Base-by-base conservation (phyloP, 306 rosid genomes). In the Cucurbita pepo region DNA sequence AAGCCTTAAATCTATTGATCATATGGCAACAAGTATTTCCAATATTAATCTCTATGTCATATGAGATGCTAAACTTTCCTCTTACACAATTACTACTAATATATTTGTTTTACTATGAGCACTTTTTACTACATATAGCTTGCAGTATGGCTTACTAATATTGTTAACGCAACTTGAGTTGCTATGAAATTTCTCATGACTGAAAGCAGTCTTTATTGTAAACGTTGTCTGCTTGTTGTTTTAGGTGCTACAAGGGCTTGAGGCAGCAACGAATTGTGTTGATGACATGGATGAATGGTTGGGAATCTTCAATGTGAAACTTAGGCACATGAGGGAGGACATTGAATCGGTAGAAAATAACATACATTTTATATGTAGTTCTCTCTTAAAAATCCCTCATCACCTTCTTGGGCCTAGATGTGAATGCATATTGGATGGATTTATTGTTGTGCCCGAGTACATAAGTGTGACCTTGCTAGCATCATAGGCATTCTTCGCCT, bases 241-340 rank as follows among this genome's bases (percentile, higher is more conserved):
- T 37, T 45, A 94, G 99, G 99, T 94, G 71, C 79, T 89, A 79
- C 81, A 78, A 11, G 99, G 99, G 73, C 88, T 94, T 55, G 97
- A 94, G 63, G 83, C 88, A 52, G 97, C 92, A 63, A 62, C 95
- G 53, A 81, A 73, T 83, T 88, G 99, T 81, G 91, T 89, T 58
- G 99, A 94, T 60, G 99, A 94, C 82, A 82, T 94, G 92, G 96
- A 85, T 45, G 96, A 94, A 82, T 94, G 99, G 97, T 80, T 94
- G 80, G 85, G 90, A 88, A 94, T 94, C 78, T 94, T 94, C 77
- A 94, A 94, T 74, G 88, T 94, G 78, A 94, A 94, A 82, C 90
- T 94, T 62, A 83, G 97, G 76, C 99, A 94, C 91, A 94, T 94
- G 99, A 90, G 99, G 77, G 99, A 94, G 83, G 99, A 94, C 87